These are phyloP conservation scores for Jamesozyma spencerorum DNA, from an alignment of 805 yeast genomes.

Conservation along the genomic window DNA sequence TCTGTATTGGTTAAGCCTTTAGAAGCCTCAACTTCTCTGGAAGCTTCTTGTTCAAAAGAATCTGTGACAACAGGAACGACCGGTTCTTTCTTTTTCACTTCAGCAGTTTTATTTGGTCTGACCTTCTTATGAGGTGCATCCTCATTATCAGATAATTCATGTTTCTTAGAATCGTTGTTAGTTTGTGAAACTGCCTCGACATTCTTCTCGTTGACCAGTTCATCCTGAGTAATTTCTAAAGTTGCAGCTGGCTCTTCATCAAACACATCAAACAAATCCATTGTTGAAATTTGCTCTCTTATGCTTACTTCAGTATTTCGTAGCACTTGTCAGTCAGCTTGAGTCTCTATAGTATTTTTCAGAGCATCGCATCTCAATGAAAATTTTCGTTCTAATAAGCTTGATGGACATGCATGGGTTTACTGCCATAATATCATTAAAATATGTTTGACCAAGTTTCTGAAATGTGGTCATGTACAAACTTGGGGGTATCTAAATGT, in stretches of 20 bases:
- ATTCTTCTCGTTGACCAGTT: constrained; percentile 7
- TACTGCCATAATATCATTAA: no score
- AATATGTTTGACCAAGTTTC: neutral
- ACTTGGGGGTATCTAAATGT: neutral
- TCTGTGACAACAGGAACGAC: constrained; percentile 75
- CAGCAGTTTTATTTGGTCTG: constrained; percentile 19
- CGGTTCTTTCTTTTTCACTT: constrained; percentile 36
- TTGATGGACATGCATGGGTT: neutral
- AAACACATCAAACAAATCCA: constrained; percentile 28
- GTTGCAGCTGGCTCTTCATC: constrained; percentile 21
- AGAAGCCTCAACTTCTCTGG: constrained; percentile 78
- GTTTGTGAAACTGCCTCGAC: constrained; percentile 1
- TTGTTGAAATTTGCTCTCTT: neutral
- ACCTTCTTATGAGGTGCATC: constrained; percentile 4
- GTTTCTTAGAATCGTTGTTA: constrained; percentile 11
- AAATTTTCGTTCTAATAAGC: neutral
- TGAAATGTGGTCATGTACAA: neutral
- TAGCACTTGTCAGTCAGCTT: no score
- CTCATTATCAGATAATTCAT: constrained; percentile 13
- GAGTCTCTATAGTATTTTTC: neutral
- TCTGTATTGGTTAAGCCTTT: constrained; percentile 50
- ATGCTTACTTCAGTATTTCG: no score
- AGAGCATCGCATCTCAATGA: neutral
- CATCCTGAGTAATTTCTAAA: constrained; percentile 12
- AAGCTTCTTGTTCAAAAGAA: constrained; percentile 79